Conservation (phyloP, 176 grass and related monocot genomes). For the Canna indica region DNA sequence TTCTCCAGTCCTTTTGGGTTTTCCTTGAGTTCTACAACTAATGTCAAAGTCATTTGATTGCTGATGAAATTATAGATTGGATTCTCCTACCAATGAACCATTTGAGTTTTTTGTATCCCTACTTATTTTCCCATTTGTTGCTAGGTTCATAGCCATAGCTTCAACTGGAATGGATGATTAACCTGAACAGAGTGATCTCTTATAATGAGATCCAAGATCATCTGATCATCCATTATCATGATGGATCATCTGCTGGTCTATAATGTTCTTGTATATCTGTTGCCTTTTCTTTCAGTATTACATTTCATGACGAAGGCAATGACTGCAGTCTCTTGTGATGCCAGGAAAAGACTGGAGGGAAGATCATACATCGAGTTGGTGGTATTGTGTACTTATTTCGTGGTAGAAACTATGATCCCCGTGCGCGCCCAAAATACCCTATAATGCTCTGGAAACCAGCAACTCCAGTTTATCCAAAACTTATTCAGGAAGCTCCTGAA, state of each 20-base stretch:
- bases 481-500: constrained; percentile 78
- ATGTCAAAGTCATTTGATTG: neutral
- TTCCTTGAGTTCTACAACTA: neutral
- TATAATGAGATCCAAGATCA: no score
- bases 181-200: no score
- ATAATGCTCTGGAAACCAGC: constrained; percentile 98
- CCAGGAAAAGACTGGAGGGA: constrained; percentile 82
- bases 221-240: neutral
- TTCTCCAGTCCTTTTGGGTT: neutral
- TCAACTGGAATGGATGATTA: no score
- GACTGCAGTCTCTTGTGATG: constrained; percentile 17
- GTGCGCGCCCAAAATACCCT: constrained; percentile 64
- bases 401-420: constrained; percentile 65
- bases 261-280: neutral
- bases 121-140: no score
- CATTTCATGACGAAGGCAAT: neutral
- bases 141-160: no score
- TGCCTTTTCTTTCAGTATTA: no score
- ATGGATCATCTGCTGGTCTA: neutral
- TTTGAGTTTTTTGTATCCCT: no score
- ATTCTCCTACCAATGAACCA: neutral
- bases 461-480: constrained; percentile 72
- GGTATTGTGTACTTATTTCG: constrained; percentile 69
- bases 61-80: neutral
- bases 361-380: constrained; percentile 62